phyloP scores from a whole-genome alignment of 257 asterid species.

The Cynanchum wilfordii region DNA sequence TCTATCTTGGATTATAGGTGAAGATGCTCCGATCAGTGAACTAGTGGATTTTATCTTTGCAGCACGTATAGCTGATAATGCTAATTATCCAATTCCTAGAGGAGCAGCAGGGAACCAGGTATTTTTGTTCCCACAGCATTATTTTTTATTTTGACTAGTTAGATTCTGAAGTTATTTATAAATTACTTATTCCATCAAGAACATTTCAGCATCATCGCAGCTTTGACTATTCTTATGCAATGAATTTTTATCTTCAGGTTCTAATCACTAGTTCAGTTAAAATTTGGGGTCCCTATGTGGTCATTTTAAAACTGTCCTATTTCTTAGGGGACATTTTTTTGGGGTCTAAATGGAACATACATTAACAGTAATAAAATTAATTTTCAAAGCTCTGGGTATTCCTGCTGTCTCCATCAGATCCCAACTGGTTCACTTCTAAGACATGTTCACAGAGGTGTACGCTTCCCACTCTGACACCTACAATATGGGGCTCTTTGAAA shows the following conservation, averaged over 20 bases:
- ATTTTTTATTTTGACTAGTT: neutral
- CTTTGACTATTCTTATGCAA: neutral
- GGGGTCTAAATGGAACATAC: neutral
- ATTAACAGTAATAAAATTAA: neutral
- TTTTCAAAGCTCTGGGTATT: neutral
- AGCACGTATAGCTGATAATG: slow-evolving; percentile 63
- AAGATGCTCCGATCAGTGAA: slow-evolving; percentile 53
- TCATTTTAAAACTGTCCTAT: neutral
- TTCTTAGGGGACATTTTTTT: neutral
- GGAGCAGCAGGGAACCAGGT: slow-evolving; percentile 51
- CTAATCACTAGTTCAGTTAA: neutral
- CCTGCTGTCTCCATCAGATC: neutral
- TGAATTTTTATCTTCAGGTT: neutral
- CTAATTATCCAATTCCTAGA: slow-evolving; percentile 25
- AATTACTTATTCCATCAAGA: neutral
- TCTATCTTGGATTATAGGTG: slow-evolving; percentile 45
- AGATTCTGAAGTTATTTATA: neutral
- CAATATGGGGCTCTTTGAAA: neutral
- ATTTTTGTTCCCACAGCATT: neutral
- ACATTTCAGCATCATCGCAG: neutral
- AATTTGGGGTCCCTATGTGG: neutral
- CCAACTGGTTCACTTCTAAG: neutral
- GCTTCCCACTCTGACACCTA: neutral
- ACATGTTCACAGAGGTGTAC: neutral
- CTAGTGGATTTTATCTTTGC: slow-evolving; percentile 80